These are phyloP conservation scores for Aureobasidium musti DNA, from an alignment of 2,329 filamentous ascomycete genomes.

Conservation along the genomic window DNA sequence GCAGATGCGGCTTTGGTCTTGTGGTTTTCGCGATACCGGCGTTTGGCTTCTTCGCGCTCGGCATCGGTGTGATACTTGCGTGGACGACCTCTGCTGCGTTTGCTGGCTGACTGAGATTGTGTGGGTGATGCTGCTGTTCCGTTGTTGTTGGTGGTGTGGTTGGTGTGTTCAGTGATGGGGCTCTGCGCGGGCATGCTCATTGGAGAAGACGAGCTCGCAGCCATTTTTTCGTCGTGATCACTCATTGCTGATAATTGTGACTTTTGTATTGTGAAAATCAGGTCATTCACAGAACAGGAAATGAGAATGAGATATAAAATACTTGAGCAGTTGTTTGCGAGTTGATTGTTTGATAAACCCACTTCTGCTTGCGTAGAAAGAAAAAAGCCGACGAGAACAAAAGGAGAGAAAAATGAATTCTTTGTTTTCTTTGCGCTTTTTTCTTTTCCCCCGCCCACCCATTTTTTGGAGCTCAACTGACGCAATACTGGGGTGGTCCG, in stretches of 20 bases:
- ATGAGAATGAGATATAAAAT: neutral
- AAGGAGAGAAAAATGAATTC: constrained; percentile 10
- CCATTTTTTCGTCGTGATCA: neutral
- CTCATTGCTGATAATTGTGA: constrained; percentile 2
- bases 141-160: neutral
- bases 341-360: constrained; percentile 10
- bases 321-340: constrained; percentile 1
- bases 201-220: constrained; percentile 13
- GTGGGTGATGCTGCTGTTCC: neutral
- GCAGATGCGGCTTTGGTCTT: constrained; percentile 16
- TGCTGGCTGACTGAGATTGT: neutral
- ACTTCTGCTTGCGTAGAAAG: neutral
- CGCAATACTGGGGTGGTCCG: constrained; percentile 1
- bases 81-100: constrained; percentile 25
- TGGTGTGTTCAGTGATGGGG: neutral
- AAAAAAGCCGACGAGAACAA: constrained; percentile 9
- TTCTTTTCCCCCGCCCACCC: neutral
- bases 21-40: constrained; percentile 26
- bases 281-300: neutral
- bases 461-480: too few relatives aligned
- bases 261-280: too few relatives aligned
- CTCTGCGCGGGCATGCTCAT: constrained; percentile 10
- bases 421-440: constrained; percentile 28
- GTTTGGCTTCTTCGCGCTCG: constrained; percentile 26
- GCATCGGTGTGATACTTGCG: constrained; percentile 23